These are phyloP conservation scores for Picochlorum sp. DNA, from an alignment of 139 green algal species.

Conservation along the genomic window DNA sequence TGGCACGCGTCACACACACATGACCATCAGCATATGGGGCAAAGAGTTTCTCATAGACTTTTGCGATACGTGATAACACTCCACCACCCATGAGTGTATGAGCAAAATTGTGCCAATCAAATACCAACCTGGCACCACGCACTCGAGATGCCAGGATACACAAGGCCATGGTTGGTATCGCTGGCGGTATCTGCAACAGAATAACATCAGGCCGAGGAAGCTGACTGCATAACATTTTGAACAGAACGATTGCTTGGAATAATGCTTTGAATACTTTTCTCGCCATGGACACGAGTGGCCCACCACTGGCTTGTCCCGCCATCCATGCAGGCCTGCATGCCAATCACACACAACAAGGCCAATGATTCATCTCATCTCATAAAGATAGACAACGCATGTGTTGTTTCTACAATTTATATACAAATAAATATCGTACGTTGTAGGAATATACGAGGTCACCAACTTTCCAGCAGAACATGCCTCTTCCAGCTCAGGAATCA, in stretches of 20 bases:
- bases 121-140: slow-evolving; percentile 54
- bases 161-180: slow-evolving; percentile 73
- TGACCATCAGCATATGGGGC: slow-evolving; percentile 33
- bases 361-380: background rate
- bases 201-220: slow-evolving; percentile 45
- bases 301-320: too few species aligned
- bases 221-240: slow-evolving; percentile 49
- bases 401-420: background rate
- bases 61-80: slow-evolving; percentile 49
- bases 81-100: slow-evolving; percentile 76
- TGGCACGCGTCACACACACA: slow-evolving; percentile 84
- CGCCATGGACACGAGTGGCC: too few species aligned
- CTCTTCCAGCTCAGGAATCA: slow-evolving; percentile 34
- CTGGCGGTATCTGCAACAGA: slow-evolving; percentile 81
- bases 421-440: background rate
- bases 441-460: background rate
- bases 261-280: slow-evolving; percentile 46
- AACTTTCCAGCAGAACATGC: slow-evolving; percentile 23
- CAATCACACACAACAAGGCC: background rate
- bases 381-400: background rate
- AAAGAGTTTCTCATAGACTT: slow-evolving; percentile 52
- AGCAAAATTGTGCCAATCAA: slow-evolving; percentile 97
- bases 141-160: slow-evolving; percentile 54
- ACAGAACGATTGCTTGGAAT: slow-evolving; percentile 45
- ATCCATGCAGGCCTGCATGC: slow-evolving; percentile 18